phyloP scores from a whole-genome alignment of 139 green algal species.

The Deuterostichococcus epilithicus region DNA sequence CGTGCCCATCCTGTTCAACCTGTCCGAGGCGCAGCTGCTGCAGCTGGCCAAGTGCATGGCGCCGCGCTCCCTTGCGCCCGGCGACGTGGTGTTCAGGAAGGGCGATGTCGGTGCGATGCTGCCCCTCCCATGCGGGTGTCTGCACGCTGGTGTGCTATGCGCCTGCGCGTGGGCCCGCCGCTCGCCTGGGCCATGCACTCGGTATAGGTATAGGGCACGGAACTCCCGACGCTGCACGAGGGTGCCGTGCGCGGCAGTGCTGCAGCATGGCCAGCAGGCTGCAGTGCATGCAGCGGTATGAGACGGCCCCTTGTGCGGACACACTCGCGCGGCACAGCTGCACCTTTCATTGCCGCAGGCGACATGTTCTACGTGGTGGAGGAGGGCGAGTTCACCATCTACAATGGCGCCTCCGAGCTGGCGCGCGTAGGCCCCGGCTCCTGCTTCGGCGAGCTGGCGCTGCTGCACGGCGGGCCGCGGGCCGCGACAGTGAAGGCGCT shows the following conservation, averaged over 20 bases:
- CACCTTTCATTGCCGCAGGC: constrained; percentile 33
- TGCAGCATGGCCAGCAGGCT: no score
- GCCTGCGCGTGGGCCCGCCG: no score
- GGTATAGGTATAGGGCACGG: no score
- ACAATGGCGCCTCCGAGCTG: constrained; percentile 50
- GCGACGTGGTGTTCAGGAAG: constrained; percentile 51
- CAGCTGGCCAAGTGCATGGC: constrained; percentile 64
- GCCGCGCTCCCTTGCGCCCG: constrained; percentile 9
- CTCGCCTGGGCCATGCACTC: no score
- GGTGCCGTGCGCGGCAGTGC: no score
- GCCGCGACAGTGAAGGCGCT: constrained; percentile 40
- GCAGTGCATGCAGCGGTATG: no score
- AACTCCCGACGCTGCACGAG: no score
- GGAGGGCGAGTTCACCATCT: constrained; percentile 69
- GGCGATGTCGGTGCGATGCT: constrained; percentile 37
- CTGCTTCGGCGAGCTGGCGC: constrained; percentile 89
- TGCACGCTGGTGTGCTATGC: no score
- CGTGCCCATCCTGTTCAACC: constrained; percentile 70
- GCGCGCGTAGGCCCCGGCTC: constrained; percentile 59
- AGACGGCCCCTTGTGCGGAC: no score
- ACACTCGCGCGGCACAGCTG: no score
- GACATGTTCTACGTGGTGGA: constrained; percentile 88
- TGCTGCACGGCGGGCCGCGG: constrained; percentile 56
- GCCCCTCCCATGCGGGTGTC: no score
- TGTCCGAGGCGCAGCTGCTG: constrained; percentile 75